These are phyloP conservation scores for Solanum medicagineum DNA, from an alignment of 257 asterid genomes.

Conservation along the genomic window DNA sequence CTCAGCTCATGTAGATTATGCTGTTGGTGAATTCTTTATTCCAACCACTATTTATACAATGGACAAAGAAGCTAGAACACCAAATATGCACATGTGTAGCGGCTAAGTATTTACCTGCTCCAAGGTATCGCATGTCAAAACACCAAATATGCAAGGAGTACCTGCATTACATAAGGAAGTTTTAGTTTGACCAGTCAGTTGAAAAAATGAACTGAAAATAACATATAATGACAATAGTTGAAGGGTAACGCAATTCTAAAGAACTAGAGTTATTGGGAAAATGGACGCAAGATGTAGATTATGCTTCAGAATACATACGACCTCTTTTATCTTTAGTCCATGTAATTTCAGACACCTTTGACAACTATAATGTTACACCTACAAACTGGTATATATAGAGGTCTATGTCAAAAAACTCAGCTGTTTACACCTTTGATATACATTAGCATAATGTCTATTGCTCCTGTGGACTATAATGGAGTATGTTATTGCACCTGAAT, in stretches of 20 bases:
- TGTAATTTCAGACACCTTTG: not conserved
- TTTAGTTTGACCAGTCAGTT: not conserved
- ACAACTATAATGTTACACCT: not conserved
- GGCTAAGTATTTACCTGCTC: conserved; percentile 51
- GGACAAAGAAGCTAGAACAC: not conserved
- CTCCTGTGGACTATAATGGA: not conserved
- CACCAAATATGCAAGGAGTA: conserved; percentile 96
- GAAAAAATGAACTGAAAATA: not conserved
- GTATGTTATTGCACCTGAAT: conserved; percentile 34
- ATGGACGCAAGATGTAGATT: not conserved
- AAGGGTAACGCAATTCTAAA: not conserved
- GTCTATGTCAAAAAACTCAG: too few relatives aligned
- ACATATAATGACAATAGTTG: not conserved
- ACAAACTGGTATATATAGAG: not conserved
- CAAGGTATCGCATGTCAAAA: conserved; percentile 77
- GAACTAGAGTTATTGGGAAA: not conserved
- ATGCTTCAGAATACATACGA: not conserved
- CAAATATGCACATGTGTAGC: not conserved
- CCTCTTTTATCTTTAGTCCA: not conserved
- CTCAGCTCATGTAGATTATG: not conserved
- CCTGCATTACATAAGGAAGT: conserved; percentile 27
- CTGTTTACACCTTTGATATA: not conserved
- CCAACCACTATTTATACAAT: not conserved
- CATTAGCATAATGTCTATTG: not conserved
- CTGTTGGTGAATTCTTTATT: not conserved